These are phyloP conservation scores for Diaporthe citrichinensis DNA, from an alignment of 2,329 filamentous ascomycete species.

Conservation along the genomic window DNA sequence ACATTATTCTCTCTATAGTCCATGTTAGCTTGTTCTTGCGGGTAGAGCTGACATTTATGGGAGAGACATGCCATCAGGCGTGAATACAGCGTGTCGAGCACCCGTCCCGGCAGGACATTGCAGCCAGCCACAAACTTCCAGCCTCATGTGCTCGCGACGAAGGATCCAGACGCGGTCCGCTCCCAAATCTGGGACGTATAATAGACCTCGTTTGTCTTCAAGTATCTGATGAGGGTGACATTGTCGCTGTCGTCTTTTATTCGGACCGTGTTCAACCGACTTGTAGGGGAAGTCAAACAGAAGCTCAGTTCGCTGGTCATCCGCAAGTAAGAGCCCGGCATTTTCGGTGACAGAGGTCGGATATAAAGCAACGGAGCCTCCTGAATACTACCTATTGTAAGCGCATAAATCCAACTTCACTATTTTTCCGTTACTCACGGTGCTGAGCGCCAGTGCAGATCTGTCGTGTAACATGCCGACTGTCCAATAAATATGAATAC, in stretches of 20 bases:
- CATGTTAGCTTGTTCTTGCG: background rate
- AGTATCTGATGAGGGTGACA: constrained; percentile 18
- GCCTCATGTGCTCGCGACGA: background rate
- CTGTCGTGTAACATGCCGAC: background rate
- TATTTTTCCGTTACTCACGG: background rate
- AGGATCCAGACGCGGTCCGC: constrained; percentile 14
- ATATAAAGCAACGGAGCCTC: background rate
- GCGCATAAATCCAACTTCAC: background rate
- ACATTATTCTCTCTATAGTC: background rate
- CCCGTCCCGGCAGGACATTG: background rate
- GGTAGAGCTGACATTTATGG: accelerated
- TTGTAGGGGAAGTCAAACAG: constrained; percentile 7
- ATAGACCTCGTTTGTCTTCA: background rate
- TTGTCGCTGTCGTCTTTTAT: constrained; percentile 2
- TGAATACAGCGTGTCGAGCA: constrained; percentile 3
- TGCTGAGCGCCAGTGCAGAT: constrained; percentile 10
- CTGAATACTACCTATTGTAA: background rate
- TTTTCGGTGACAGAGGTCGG: background rate
- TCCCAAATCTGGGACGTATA: background rate
- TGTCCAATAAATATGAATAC: background rate
- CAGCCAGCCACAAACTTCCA: constrained; percentile 11
- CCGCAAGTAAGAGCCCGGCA: background rate
- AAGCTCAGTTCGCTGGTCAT: background rate
- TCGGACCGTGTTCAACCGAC: background rate
- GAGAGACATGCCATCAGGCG: background rate